Conservation (phyloP, 768 basidiomycete genomes). For the Coprinopsis marcescibilis region DNA sequence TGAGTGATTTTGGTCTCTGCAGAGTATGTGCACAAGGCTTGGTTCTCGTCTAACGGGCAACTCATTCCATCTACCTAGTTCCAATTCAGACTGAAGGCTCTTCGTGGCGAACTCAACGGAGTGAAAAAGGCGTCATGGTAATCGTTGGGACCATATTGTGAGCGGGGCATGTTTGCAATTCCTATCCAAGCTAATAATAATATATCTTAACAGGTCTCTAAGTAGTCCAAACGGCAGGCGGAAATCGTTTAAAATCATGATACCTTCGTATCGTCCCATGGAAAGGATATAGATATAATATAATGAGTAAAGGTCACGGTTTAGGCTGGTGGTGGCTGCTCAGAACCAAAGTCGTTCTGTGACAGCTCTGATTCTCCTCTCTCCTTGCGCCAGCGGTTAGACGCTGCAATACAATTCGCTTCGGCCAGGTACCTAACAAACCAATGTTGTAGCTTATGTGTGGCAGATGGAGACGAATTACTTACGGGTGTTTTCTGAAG, state of each 20-base stretch:
- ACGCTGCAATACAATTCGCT: slow-evolving; percentile 56
- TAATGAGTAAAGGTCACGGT: too few species aligned
- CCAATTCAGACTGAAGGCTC: slow-evolving; percentile 86
- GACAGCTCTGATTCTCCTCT: slow-evolving; percentile 71
- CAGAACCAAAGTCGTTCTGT: slow-evolving; percentile 33
- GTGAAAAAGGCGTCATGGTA: slow-evolving; percentile 94
- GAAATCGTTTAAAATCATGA: too few species aligned
- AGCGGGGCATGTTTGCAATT: background rate
- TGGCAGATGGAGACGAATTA: slow-evolving; percentile 7
- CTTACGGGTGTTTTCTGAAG: slow-evolving; percentile 77
- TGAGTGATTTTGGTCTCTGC: slow-evolving; percentile 84
- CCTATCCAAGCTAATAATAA: background rate
- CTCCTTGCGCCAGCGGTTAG: slow-evolving; percentile 86
- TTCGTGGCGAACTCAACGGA: slow-evolving; percentile 77
- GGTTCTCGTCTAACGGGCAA: background rate
- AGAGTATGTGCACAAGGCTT: slow-evolving; percentile 45
- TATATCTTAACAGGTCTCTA: background rate
- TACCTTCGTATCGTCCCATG: too few species aligned
- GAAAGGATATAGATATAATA: too few species aligned
- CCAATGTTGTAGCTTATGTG: slow-evolving; percentile 3
- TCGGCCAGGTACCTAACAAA: slow-evolving; percentile 71
- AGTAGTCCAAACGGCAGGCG: too few species aligned
- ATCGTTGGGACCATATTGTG: slow-evolving; percentile 3
- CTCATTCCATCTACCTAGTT: slow-evolving; percentile 40
- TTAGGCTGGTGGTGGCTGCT: slow-evolving; percentile 1